Evolutionary conservation across 345 rosid genomes (phyloP).

Genomic region (Dimocarpus longan): DNA sequence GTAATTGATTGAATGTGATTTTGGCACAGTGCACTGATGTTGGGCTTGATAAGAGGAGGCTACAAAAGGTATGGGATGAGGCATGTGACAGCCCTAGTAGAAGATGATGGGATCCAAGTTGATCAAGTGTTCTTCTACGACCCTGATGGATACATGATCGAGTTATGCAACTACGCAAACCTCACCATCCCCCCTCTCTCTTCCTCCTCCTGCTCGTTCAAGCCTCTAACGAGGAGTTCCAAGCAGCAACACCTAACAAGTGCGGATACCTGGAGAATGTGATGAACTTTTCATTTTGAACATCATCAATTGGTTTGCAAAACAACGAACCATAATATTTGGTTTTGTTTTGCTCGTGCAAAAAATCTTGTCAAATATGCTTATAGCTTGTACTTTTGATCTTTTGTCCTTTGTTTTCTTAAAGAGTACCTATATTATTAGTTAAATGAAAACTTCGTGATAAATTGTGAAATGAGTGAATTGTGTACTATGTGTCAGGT

Average conservation of each 20-base stretch:
- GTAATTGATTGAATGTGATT: background rate
- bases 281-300: constrained; percentile 50
- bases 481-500: background rate
- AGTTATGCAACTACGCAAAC: constrained; percentile 58
- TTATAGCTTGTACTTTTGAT: too few relatives aligned
- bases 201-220: constrained; percentile 33
- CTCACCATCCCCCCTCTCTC: constrained; percentile 50
- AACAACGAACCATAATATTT: too few relatives aligned
- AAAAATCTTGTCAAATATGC: too few relatives aligned
- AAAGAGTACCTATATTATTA: too few relatives aligned
- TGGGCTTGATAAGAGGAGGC: constrained; percentile 48
- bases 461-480: constrained; percentile 8
- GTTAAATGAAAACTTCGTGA: background rate
- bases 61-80: constrained; percentile 44
- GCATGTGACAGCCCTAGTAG: constrained; percentile 50
- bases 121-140: constrained; percentile 67
- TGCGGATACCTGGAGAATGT: constrained; percentile 53
- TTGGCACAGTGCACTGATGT: constrained; percentile 50
- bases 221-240: background rate
- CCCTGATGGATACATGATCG: constrained; percentile 69
- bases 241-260: constrained; percentile 26
- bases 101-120: constrained; percentile 50
- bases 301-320: too few relatives aligned
- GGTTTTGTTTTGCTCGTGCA: too few relatives aligned
- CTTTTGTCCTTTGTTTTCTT: too few relatives aligned